Percentiles rank a stretch among this genome's conserved stretches.
These are phyloP conservation scores for Xenoacremonium recifei DNA, from an alignment of 2,329 filamentous ascomycete species.

Conservation along the genomic window DNA sequence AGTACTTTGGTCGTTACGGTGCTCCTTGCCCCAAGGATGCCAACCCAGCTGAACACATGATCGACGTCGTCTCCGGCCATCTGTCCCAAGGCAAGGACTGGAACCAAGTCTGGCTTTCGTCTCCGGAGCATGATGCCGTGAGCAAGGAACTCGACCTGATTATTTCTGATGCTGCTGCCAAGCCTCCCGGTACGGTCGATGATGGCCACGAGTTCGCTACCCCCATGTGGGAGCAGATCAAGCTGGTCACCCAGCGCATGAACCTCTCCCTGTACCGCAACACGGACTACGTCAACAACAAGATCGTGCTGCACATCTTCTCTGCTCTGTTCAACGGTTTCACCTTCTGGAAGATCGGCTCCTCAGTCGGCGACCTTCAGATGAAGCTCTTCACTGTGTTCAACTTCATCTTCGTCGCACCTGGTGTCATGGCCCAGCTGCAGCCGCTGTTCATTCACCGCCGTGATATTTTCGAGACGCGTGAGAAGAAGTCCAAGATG, in stretches of 20 bases:
- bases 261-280: slow-evolving; percentile 65
- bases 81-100: slow-evolving; percentile 53
- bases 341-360: slow-evolving; percentile 58
- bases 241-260: slow-evolving; percentile 62
- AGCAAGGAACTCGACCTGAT: slow-evolving; percentile 63
- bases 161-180: slow-evolving; percentile 51
- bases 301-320: slow-evolving; percentile 54
- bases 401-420: slow-evolving; percentile 62
- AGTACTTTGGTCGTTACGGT: slow-evolving; percentile 67
- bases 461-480: slow-evolving; percentile 55
- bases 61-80: slow-evolving; percentile 55
- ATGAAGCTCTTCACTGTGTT: slow-evolving; percentile 59
- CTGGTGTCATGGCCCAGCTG: slow-evolving; percentile 56
- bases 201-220: slow-evolving; percentile 71
- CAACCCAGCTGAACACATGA: slow-evolving; percentile 77
- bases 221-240: slow-evolving; percentile 61
- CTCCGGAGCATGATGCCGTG: slow-evolving; percentile 55
- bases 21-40: slow-evolving; percentile 59
- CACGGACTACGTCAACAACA: slow-evolving; percentile 64
- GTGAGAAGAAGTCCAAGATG: slow-evolving; percentile 61
- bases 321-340: slow-evolving; percentile 61
- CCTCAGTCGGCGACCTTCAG: slow-evolving; percentile 50
- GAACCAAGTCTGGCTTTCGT: slow-evolving; percentile 70
- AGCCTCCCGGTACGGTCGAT: slow-evolving; percentile 38
- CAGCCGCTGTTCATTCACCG: slow-evolving; percentile 58